These are phyloP conservation scores for Lathyrus oleraceus DNA, from an alignment of 306 rosid genomes.

Conservation along the genomic window DNA sequence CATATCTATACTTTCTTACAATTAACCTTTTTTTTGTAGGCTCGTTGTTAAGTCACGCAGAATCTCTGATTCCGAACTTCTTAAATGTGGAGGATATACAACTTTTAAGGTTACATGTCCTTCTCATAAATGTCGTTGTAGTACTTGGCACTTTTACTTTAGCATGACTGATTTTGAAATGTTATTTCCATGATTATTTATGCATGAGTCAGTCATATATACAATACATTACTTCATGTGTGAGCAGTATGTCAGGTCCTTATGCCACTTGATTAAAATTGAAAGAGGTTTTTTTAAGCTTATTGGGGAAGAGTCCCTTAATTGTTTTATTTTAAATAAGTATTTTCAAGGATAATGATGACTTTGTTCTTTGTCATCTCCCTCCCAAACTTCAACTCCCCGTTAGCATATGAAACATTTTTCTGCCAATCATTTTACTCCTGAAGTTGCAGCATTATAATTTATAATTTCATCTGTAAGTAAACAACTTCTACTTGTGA, in stretches of 20 bases:
- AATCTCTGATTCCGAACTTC: slow-evolving; percentile 83
- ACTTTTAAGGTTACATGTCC: slow-evolving; percentile 66
- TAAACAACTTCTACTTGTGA: slow-evolving; percentile 24
- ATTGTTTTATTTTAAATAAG: slow-evolving; percentile 5
- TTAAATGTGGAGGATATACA: slow-evolving; percentile 86
- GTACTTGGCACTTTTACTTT: slow-evolving; percentile 23
- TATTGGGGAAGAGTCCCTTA: slow-evolving; percentile 1
- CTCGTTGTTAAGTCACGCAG: slow-evolving; percentile 87
- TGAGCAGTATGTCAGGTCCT: slow-evolving; percentile 2
- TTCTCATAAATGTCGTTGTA: slow-evolving; percentile 23
- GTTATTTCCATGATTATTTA: slow-evolving; percentile 4
- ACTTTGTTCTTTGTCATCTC: background rate
- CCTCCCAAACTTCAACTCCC: background rate
- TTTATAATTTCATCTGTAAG: slow-evolving; percentile 4
- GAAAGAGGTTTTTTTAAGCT: background rate
- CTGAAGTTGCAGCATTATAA: slow-evolving; percentile 18
- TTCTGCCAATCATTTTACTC: slow-evolving; percentile 24
- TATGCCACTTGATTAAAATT: slow-evolving; percentile 12
- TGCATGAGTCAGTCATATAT: slow-evolving; percentile 12
- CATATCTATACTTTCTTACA: slow-evolving; percentile 36
- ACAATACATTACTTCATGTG: background rate
- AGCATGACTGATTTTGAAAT: slow-evolving; percentile 31
- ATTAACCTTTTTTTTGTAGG: slow-evolving; percentile 58
- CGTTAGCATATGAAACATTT: slow-evolving; percentile 21
- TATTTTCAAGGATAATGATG: slow-evolving; percentile 6